A percentile compares a stretch with the other conserved stretches of the same genome.
Conservation (phyloP, 371 early-diverging fungal species). For the Circinella umbellata region DNA sequence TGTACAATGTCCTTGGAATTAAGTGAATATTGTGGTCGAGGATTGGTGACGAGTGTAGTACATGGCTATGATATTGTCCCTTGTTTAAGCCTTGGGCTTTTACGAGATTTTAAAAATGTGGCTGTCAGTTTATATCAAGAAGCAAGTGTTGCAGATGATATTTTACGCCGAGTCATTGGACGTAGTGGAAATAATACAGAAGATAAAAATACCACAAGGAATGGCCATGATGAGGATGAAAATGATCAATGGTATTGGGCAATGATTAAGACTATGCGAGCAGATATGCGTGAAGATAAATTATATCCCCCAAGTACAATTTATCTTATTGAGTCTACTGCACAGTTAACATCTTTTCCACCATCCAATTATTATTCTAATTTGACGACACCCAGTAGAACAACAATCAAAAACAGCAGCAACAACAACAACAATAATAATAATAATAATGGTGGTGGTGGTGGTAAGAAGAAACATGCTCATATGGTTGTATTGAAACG, state of each 20-base stretch:
- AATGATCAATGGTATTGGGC: conserved; percentile 84
- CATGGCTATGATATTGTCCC: conserved; percentile 78
- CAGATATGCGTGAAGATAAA: conserved; percentile 81
- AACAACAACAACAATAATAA: conserved; percentile 3
- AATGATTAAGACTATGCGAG: conserved; percentile 78
- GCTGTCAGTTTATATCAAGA: conserved; percentile 72
- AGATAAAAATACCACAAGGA: conserved; percentile 25
- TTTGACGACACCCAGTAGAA: neutral
- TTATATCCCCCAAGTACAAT: conserved; percentile 80
- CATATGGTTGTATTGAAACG: conserved; percentile 58
- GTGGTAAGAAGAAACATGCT: conserved; percentile 23
- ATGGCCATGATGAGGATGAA: conserved; percentile 35
- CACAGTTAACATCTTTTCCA: conserved; percentile 25
- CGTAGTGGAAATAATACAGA: conserved; percentile 25
- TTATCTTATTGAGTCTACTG: conserved; percentile 63
- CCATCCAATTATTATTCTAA: conserved; percentile 12
- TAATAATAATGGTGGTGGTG: neutral
- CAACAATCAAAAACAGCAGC: conserved; percentile 15
- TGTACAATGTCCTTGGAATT: conserved; percentile 72
- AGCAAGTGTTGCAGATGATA: conserved; percentile 69
- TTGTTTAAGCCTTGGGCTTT: conserved; percentile 71
- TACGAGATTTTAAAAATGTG: conserved; percentile 77
- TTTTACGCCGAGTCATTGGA: conserved; percentile 62
- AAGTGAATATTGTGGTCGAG: conserved; percentile 66
- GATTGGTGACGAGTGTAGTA: conserved; percentile 76